These are phyloP conservation scores for Russula vinacea DNA, from an alignment of 768 basidiomycete species.

Conservation along the genomic window DNA sequence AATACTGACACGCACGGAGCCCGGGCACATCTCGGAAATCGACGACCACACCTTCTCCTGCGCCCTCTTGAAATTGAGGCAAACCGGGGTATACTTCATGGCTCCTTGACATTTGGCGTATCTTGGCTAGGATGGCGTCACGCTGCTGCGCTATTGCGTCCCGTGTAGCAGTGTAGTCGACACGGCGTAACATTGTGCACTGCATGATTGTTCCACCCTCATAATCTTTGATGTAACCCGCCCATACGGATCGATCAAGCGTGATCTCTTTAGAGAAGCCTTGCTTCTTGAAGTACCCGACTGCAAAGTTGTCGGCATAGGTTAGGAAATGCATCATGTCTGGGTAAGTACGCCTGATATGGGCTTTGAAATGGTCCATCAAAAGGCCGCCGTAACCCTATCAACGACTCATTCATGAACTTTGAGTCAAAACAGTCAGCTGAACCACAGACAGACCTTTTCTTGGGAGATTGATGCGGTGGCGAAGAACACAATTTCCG, in stretches of 20 bases:
- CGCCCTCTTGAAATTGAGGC: conserved; percentile 65
- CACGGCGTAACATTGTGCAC: conserved; percentile 89
- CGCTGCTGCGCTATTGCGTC: conserved; percentile 76
- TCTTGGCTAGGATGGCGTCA: conserved; percentile 85
- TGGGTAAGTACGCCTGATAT: conserved; percentile 79
- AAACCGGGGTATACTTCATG: conserved; percentile 82
- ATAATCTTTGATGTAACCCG: conserved; percentile 99
- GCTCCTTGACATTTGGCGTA: conserved; percentile 80
- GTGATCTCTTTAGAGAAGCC: conserved; percentile 98
- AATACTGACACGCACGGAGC: conserved; percentile 53
- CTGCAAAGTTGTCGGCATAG: conserved; percentile 98
- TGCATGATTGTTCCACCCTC: conserved; percentile 99
- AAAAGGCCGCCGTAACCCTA: conserved; percentile 97
- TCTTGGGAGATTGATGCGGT: conserved; percentile 96
- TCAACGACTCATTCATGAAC: conserved; percentile 5
- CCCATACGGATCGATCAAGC: conserved; percentile 88
- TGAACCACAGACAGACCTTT: conserved; percentile 57
- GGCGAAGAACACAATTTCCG: conserved; percentile 98
- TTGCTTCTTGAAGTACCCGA: conserved; percentile 99
- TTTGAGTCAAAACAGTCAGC: background rate
- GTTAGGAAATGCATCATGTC: conserved; percentile 93
- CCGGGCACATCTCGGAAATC: conserved; percentile 86
- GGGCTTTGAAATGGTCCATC: conserved; percentile 97
- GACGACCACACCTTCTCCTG: conserved; percentile 48
- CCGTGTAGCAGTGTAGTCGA: conserved; percentile 82